Percentiles rank a stretch among this genome's conserved stretches.
These are phyloP conservation scores for Fusarium napiforme DNA, from an alignment of 2,329 filamentous ascomycete species.

Conservation along the genomic window DNA sequence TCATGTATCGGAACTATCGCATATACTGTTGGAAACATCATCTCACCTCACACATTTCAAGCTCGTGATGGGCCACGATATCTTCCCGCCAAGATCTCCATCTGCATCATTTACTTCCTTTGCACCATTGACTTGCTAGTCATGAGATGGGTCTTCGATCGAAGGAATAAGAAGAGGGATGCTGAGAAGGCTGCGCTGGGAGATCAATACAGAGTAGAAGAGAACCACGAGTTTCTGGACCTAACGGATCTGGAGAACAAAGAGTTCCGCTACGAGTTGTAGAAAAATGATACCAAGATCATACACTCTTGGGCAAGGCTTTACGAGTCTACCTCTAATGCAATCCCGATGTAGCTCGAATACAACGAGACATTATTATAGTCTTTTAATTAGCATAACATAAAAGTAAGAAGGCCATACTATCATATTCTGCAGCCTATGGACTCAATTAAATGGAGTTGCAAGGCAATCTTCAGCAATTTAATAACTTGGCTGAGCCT, in stretches of 20 bases:
- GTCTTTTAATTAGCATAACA: not conserved
- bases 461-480: not conserved
- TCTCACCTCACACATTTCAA: slow-evolving; percentile 37
- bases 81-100: slow-evolving; percentile 33
- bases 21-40: slow-evolving; percentile 38
- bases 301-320: fast-evolving
- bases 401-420: no score
- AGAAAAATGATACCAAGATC: not conserved
- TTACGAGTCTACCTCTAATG: no score
- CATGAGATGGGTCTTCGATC: slow-evolving; percentile 32
- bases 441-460: not conserved
- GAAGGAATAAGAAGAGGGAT: slow-evolving; percentile 26
- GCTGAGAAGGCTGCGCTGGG: slow-evolving; percentile 3
- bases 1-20: slow-evolving; percentile 37
- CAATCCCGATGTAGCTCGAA: fast-evolving
- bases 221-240: slow-evolving; percentile 37
- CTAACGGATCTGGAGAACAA: slow-evolving; percentile 26
- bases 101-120: slow-evolving; percentile 38
- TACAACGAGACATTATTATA: fast-evolving
- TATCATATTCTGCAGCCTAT: fast-evolving
- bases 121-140: slow-evolving; percentile 31
- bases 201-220: not conserved
- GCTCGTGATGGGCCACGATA: slow-evolving; percentile 31
- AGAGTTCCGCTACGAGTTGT: not conserved
- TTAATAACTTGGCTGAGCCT: not conserved